Base-by-base conservation (phyloP, 2,329 filamentous ascomycete species). In the Diaporthe vaccinii region DNA sequence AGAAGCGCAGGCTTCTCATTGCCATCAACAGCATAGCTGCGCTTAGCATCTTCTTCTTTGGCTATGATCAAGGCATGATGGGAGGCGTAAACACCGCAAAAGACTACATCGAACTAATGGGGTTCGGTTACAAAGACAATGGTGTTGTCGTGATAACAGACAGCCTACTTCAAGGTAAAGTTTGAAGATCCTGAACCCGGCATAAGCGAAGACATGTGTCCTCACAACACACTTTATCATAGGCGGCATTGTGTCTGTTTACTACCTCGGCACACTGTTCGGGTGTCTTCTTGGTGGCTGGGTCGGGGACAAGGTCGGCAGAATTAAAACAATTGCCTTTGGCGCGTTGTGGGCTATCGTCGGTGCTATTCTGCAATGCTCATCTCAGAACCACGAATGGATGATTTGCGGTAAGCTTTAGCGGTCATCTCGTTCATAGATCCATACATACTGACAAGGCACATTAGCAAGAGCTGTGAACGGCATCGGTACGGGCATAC, bases 41-140 rank as follows among this genome's bases (percentile, higher is more conserved):
- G 2, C 82, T 93, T 20, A 92, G 91, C 20, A 93, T 93, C 77
- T 91, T 93, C 82, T 93, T 93, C 85, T 93, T 93, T 78, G 92
- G 87, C 53, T 89, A 89, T 78, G 88, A 90, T 77, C 88, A 90
- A 78, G 88, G 87, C 59, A 82, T 88, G 77, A 92, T 88, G 91
- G 89, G 89, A 25, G 92, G 92, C 74, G 91, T 94, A 17, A 93
- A 94, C 82, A 91, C 90, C 62, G 87, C 91, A 53, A 88, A 88
- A 68, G 84, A 93, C 80, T 94, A 94, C 79, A 89, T 92, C 69
- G 85, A 90, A 51, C 83, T 90, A 14, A 93, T 94, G 91, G 87
- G 87, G 10, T 91, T 93, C 77, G 92, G 92, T 8, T 87, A 93
- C 78, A 87, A 89, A 20, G 83, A 84, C 31, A 87, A 86, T 0